These are phyloP conservation scores for Botrytis fragariae DNA, from an alignment of 2,329 filamentous ascomycete species.

Conservation along the genomic window DNA sequence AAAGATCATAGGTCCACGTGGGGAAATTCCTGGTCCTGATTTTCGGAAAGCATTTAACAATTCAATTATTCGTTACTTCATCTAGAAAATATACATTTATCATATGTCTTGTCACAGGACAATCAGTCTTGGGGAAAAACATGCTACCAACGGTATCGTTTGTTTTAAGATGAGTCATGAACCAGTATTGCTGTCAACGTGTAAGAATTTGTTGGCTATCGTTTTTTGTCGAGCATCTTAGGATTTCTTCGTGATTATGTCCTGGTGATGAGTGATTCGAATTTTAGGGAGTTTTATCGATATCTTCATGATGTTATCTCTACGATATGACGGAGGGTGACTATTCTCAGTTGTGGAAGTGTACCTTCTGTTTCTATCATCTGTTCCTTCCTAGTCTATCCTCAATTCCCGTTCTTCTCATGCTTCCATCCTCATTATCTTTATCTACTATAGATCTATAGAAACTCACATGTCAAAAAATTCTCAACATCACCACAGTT, in stretches of 20 bases:
- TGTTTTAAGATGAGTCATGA: neutral
- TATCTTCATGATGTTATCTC: neutral
- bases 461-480: rapidly evolving
- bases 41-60: neutral
- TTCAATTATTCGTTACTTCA: neutral
- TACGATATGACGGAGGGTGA: neutral
- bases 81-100: neutral
- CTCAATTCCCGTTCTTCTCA: neutral
- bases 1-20: neutral
- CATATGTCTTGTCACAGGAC: neutral
- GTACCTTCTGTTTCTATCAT: constrained; percentile 21
- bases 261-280: neutral
- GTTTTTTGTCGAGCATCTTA: neutral
- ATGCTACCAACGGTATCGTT: neutral
- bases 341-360: neutral
- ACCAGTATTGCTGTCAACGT: neutral
- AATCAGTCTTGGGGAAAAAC: neutral
- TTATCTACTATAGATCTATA: neutral
- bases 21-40: neutral
- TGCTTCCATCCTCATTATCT: neutral
- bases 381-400: neutral
- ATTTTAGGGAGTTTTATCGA: neutral
- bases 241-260: neutral
- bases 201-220: constrained; percentile 2
- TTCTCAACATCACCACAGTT: neutral